phyloP scores from a whole-genome alignment of 768 basidiomycete genomes.

The Mycena chlorophos region DNA sequence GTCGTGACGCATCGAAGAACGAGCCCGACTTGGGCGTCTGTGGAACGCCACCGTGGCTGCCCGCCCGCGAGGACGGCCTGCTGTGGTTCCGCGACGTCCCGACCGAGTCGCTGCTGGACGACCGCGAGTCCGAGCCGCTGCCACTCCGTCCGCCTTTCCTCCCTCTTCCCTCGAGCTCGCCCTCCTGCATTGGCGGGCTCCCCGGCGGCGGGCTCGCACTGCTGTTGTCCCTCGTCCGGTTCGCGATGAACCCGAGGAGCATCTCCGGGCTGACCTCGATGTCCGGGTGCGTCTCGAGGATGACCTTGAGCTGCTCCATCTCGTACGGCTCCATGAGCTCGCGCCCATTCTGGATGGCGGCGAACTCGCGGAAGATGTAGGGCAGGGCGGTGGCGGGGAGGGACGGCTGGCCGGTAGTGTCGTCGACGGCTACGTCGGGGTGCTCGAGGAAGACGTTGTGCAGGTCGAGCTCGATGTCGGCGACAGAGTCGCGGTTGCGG shows the following conservation, averaged over 20 bases:
- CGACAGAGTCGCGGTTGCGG: conserved; percentile 68
- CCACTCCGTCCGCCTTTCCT: conserved; percentile 26
- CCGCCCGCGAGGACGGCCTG: conserved; percentile 53
- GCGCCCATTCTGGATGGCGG: conserved; percentile 55
- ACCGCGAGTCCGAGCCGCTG: conserved; percentile 40
- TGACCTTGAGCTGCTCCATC: conserved; percentile 53
- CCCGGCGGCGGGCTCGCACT: too few species aligned
- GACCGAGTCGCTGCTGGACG: conserved; percentile 57
- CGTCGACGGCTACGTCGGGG: conserved; percentile 57
- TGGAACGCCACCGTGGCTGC: conserved; percentile 43
- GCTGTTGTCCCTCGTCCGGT: conserved; percentile 51
- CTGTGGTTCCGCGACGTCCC: conserved; percentile 46
- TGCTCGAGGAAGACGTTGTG: conserved; percentile 67
- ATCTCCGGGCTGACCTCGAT: conserved; percentile 70
- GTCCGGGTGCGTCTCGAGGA: conserved; percentile 60
- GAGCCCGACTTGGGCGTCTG: conserved; percentile 57
- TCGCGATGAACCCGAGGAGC: conserved; percentile 64
- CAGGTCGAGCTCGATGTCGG: conserved; percentile 69
- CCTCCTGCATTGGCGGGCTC: conserved; percentile 45
- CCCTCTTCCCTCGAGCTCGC: conserved; percentile 34
- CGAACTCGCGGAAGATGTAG: conserved; percentile 67
- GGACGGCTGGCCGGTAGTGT: conserved; percentile 57
- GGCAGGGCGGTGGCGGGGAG: conserved; percentile 73
- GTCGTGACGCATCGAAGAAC: conserved; percentile 68
- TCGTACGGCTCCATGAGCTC: conserved; percentile 69